A percentile compares a stretch with the other conserved stretches of the same genome.
These are phyloP conservation scores for Trichoderma koningiopsis DNA, from an alignment of 2,329 filamentous ascomycete genomes.

Conservation along the genomic window DNA sequence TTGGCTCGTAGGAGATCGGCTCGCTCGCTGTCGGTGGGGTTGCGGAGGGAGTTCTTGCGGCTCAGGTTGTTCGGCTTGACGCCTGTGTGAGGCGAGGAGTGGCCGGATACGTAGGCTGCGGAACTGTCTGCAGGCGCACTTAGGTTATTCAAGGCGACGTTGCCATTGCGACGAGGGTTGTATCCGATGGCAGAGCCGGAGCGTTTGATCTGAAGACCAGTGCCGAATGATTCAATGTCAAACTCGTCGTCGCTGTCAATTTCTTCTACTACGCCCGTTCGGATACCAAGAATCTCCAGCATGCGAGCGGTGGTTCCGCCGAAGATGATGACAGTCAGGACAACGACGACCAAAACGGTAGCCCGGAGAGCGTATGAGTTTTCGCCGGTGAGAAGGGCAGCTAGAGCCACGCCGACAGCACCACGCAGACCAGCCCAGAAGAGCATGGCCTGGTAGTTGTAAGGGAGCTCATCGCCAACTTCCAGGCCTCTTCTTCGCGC, in stretches of 20 bases:
- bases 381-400: constrained; percentile 80
- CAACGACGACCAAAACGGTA: constrained; percentile 95
- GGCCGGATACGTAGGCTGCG: constrained; percentile 57
- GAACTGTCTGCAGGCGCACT: constrained; percentile 39
- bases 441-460: constrained; percentile 98
- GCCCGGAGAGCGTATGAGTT: constrained; percentile 84
- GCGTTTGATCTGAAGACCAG: constrained; percentile 78
- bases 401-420: constrained; percentile 91
- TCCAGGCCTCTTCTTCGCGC: constrained; percentile 74
- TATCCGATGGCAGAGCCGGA: constrained; percentile 77
- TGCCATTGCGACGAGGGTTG: constrained; percentile 67
- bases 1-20: constrained; percentile 57
- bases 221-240: constrained; percentile 79
- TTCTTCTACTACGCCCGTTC: constrained; percentile 94
- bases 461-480: constrained; percentile 83
- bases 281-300: constrained; percentile 95
- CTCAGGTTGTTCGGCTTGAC: constrained; percentile 51
- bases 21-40: constrained; percentile 54
- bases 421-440: constrained; percentile 97
- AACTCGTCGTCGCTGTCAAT: constrained; percentile 98
- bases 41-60: constrained; percentile 53
- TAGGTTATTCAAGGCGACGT: constrained; percentile 60
- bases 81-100: constrained; percentile 51
- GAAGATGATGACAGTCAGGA: constrained; percentile 97
- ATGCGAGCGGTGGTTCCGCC: constrained; percentile 96